These are phyloP conservation scores for Podospora tetraspora DNA, from an alignment of 495 filamentous ascomycete species.

Conservation along the genomic window DNA sequence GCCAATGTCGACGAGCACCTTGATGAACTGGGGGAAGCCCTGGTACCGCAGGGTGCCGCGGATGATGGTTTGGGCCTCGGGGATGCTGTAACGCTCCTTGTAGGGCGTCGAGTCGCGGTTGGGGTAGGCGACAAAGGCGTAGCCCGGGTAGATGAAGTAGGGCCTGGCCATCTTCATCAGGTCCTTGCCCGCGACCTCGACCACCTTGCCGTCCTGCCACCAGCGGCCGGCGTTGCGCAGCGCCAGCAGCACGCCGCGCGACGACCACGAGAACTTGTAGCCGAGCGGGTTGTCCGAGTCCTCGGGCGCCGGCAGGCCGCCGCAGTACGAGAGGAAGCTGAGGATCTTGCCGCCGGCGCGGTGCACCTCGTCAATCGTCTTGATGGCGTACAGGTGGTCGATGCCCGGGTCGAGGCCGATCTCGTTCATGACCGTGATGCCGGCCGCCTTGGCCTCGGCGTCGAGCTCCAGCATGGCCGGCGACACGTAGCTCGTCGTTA, in stretches of 20 bases:
- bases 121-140: conserved; percentile 86
- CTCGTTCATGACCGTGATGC: conserved; percentile 98
- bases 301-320: conserved; percentile 66
- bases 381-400: conserved; percentile 82
- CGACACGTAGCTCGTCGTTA: conserved; percentile 92
- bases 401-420: conserved; percentile 67
- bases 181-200: conserved; percentile 52
- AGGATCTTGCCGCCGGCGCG: conserved; percentile 78
- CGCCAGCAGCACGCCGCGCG: conserved; percentile 82
- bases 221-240: conserved; percentile 79
- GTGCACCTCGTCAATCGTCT: conserved; percentile 82
- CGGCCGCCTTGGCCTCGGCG: conserved; percentile 74
- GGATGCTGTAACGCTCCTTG: conserved; percentile 84
- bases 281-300: conserved; percentile 85
- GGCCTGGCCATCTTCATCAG: conserved; percentile 87
- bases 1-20: conserved; percentile 78
- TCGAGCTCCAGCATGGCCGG: conserved; percentile 91
- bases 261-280: conserved; percentile 88
- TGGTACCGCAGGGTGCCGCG: conserved; percentile 73
- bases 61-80: conserved; percentile 71
- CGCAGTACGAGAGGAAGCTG: conserved; percentile 81
- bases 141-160: conserved; percentile 85
- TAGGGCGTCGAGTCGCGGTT: conserved; percentile 87
- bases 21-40: conserved; percentile 85
- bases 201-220: conserved; percentile 71